phyloP scores from a whole-genome alignment of 2,329 filamentous ascomycete genomes.

The Fusarium oxysporum region DNA sequence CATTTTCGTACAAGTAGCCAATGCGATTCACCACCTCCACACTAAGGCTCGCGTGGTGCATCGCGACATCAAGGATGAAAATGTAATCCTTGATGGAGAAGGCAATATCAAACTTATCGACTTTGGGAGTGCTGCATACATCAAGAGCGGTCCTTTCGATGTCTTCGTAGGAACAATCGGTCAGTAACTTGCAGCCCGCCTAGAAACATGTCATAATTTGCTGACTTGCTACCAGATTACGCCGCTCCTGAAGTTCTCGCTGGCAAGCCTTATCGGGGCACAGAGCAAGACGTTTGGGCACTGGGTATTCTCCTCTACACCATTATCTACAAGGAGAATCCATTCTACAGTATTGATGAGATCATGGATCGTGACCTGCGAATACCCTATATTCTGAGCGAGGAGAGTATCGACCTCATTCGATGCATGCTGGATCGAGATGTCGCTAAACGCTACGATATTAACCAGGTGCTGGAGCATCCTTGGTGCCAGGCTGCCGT shows the following conservation, averaged over 20 bases:
- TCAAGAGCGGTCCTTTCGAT: constrained; percentile 98
- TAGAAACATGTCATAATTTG: background rate
- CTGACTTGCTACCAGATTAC: constrained; percentile 74
- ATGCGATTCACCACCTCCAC: constrained; percentile 91
- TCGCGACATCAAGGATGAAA: constrained; percentile 98
- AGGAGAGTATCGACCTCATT: constrained; percentile 92
- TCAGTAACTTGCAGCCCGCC: constrained; percentile 58
- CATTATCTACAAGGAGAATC: constrained; percentile 99
- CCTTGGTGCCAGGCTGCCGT: constrained; percentile 72
- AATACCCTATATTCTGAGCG: constrained; percentile 88
- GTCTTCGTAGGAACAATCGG: constrained; percentile 99
- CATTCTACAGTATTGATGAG: constrained; percentile 98
- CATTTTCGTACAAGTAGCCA: constrained; percentile 94
- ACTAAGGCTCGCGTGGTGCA: constrained; percentile 92
- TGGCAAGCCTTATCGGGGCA: constrained; percentile 90
- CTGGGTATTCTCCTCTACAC: constrained; percentile 97
- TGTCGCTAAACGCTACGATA: constrained; percentile 84
- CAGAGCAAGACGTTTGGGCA: constrained; percentile 98
- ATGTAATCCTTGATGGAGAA: constrained; percentile 94
- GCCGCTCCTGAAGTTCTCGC: constrained; percentile 97
- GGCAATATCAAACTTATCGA: constrained; percentile 97
- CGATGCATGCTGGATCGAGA: constrained; percentile 93
- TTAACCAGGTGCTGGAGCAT: constrained; percentile 87
- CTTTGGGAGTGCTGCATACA: constrained; percentile 97
- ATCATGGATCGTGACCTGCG: constrained; percentile 97